These are phyloP conservation scores for Ganoderma meredithae DNA, from an alignment of 1,284 basidiomycete genomes.

Conservation along the genomic window DNA sequence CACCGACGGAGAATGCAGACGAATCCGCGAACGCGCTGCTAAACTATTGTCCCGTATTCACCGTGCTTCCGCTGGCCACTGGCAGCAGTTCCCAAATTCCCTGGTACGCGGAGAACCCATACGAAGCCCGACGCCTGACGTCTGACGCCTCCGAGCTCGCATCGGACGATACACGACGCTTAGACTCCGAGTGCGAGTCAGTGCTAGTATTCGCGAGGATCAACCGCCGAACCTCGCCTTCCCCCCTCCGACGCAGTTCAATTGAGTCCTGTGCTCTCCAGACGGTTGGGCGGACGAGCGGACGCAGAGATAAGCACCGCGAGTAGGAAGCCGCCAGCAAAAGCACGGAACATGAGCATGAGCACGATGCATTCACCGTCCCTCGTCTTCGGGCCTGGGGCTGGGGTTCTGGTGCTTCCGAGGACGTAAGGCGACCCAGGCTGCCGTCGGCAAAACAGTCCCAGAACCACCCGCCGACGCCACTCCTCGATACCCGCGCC, in stretches of 20 bases:
- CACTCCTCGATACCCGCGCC: neutral
- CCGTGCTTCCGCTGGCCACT: neutral
- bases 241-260: neutral
- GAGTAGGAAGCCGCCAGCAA: neutral
- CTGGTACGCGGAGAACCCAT: neutral
- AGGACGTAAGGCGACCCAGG: slow-evolving; percentile 5
- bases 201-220: neutral
- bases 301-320: neutral
- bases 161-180: neutral
- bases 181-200: too few species aligned
- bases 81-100: neutral
- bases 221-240: neutral
- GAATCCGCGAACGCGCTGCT: neutral
- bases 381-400: neutral
- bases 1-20: neutral
- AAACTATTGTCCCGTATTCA: neutral
- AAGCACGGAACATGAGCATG: neutral
- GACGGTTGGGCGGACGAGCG: neutral
- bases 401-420: neutral
- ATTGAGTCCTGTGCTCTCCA: neutral
- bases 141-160: neutral
- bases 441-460: neutral
- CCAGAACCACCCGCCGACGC: neutral
- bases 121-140: too few species aligned
- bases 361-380: neutral